Base-by-base conservation (phyloP, 345 rosid species). In the Clausena lansium region DNA sequence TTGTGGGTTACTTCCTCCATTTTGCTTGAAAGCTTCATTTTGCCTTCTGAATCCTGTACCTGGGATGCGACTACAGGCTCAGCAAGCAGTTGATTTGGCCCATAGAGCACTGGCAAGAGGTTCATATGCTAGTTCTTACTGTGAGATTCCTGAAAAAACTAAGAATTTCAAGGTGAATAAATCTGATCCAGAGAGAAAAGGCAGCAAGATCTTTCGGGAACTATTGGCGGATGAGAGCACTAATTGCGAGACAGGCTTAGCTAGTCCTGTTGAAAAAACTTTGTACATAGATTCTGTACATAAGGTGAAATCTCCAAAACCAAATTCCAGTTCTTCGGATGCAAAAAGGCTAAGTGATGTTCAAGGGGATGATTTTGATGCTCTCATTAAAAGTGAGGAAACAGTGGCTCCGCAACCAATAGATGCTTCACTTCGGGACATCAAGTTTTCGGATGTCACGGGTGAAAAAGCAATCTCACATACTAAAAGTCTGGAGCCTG, bases 1-100 rank as follows among this genome's bases (percentile, higher is more conserved):
- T 73, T 93, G 98, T 81, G 98, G 98, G 67, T 80, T 92, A 74
- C 70, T 93, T n/a, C 94, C 98, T 82, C 92, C 86, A 78, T 82
- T 92, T 14, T 87, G 96, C 80, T 67, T 89, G 67, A 91, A 87
- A 62, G 87, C 77, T 85, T 91, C 95, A 20, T 86, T 91, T 63
- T 87, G 93, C 71, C 73, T 89, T 45, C 68, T 89, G 83, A 94
- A 85, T 80, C 87, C 93, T 0, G 84, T 88, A 62, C 91, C 91
- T 6, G 86, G 87, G 73, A 85, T 89, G 78, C 88, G 87, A 79
- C 76, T 70, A 71, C 94, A 83, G 60, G 80, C 82, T 28, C 85
- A 50, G 17, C 76, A 67, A 68, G 74, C 88, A n/a, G 80, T 80
- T 74, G 59, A 79, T 76, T 84, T 88, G 35, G 88, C 81, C 72